Evolutionary conservation across 2,329 filamentous ascomycete genomes (phyloP), one percentile per base, ranked within the genome.

Genomic region (Dichotomopilus funicola): DNA sequence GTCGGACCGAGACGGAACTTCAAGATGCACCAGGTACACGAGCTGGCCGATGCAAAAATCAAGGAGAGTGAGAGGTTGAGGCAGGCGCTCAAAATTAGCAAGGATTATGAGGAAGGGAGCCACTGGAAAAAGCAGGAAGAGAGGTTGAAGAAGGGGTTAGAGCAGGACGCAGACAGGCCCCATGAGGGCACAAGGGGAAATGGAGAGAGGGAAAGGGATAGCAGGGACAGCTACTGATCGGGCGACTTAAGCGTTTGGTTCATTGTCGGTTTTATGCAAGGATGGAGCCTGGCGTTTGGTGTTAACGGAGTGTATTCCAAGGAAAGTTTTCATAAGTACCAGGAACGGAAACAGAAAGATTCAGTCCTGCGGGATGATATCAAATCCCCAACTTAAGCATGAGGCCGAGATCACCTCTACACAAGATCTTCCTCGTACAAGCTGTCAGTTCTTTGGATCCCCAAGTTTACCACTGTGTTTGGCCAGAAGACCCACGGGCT

Each of bases 21-120:
- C 61, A 99, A 97, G 74, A 79, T 85, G 62, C 91, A 97, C 72
- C 90, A 97, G 73, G 91, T 97, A 19, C 94, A 99, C 75, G 94
- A 97, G 73, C 79, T 96, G 70, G 94, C 94, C 13, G 88, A 94
- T 66, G 94, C 92, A 58, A 99, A 99, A 80, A 92, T 95, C 63
- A 87, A 89, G 70, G 94, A 99, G 78, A 96, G 87, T 71, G 91
- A 97, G 73, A 81, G 88, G 64, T 75, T 99, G 69, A 78, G 92
- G 61, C 88, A 79, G 71, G 94, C 94, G 6, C 77, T 99, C 62
- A 91, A 91, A 49, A 95, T 97, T 65, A 85, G 85, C 67, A 86
- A 86, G 67, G 81, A 92, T 69, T 94, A 94, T 65, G 85, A 92
- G 67, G 89, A 95, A 70, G 91, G 89, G 5, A 81, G 86, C 49